Conservation (phyloP, 2,329 filamentous ascomycete species). For the Pseudogymnoascus sp. region DNA sequence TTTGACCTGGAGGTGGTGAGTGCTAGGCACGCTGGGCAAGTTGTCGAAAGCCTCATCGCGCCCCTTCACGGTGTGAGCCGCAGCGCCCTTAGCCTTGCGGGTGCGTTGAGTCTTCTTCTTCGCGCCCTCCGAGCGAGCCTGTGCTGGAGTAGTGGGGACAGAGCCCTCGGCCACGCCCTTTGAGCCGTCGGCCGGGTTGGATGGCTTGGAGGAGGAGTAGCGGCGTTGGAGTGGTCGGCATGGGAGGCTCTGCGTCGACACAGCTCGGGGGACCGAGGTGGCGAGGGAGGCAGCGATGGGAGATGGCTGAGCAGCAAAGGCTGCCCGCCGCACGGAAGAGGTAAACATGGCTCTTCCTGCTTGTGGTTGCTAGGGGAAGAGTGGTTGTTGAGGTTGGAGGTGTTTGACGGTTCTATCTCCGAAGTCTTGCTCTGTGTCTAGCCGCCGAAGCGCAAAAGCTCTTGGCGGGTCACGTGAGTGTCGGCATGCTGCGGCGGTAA, state of each 20-base stretch:
- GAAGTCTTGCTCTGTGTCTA: slow-evolving; percentile 9
- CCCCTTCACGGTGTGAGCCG: slow-evolving; percentile 27
- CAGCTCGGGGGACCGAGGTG: slow-evolving; percentile 19
- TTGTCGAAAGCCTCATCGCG: slow-evolving; percentile 42
- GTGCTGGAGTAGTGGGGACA: slow-evolving; percentile 19
- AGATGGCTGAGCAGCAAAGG: slow-evolving; percentile 19
- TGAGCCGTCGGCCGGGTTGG: slow-evolving; percentile 29
- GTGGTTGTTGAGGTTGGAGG: slow-evolving; percentile 6
- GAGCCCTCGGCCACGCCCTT: slow-evolving; percentile 19
- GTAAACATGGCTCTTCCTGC: slow-evolving; percentile 22
- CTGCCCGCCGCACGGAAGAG: slow-evolving; percentile 26
- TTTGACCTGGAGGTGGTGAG: slow-evolving; percentile 60
- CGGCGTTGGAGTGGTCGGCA: slow-evolving; percentile 26
- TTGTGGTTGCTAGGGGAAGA: slow-evolving; percentile 7
- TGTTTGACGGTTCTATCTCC: slow-evolving; percentile 4
- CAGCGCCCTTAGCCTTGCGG: slow-evolving; percentile 47
- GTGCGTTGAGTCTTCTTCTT: slow-evolving; percentile 32
- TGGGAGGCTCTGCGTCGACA: slow-evolving; percentile 21
- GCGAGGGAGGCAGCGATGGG: slow-evolving; percentile 22
- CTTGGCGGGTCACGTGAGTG: background rate
- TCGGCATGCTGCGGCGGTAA: background rate
- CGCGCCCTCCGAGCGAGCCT: slow-evolving; percentile 17
- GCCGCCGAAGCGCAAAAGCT: slow-evolving; percentile 8
- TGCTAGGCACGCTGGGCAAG: slow-evolving; percentile 67
- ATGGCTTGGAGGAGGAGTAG: slow-evolving; percentile 32